A percentile compares a stretch with the other conserved stretches of the same genome.
These are phyloP conservation scores for Fistulifera solaris DNA, from an alignment of 108 stramenopile species.

Conservation along the genomic window DNA sequence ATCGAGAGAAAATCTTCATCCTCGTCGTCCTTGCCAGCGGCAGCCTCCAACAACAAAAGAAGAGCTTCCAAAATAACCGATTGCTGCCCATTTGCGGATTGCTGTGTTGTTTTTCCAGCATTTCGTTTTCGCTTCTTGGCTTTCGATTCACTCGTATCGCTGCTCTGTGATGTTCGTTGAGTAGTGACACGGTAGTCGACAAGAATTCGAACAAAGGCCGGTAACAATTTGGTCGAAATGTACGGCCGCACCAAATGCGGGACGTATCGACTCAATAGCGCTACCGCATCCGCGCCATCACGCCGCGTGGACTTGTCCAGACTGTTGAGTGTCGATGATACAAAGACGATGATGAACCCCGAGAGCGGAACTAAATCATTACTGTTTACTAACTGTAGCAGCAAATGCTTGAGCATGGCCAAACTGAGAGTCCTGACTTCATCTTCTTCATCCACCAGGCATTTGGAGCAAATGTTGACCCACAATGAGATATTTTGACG, in stretches of 20 bases:
- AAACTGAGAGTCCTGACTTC: constrained; percentile 46
- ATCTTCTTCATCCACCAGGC: constrained; percentile 60
- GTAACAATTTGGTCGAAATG: constrained; percentile 4
- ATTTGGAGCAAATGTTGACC: constrained; percentile 24
- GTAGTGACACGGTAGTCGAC: constrained; percentile 2
- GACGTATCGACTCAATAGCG: constrained; percentile 30
- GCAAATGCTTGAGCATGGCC: constrained; percentile 32
- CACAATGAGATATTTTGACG: constrained; percentile 40
- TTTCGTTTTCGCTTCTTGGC: background rate
- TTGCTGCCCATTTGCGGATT: background rate
- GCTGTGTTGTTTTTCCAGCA: background rate
- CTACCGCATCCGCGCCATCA: constrained; percentile 43
- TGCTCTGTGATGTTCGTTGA: background rate
- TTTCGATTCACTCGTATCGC: background rate
- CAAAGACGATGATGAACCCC: constrained; percentile 47
- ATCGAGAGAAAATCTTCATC: background rate
- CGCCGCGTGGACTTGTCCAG: constrained; percentile 48
- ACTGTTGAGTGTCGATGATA: constrained; percentile 69
- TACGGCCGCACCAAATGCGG: constrained; percentile 9
- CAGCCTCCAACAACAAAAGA: constrained; percentile 1
- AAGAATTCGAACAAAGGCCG: constrained; percentile 14
- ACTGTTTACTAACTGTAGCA: constrained; percentile 16
- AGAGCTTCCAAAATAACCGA: background rate
- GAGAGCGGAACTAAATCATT: constrained; percentile 43
- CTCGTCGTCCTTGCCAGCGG: background rate